These are phyloP conservation scores for Coniochaeta ligniaria DNA, from an alignment of 2,329 filamentous ascomycete genomes.

Conservation along the genomic window DNA sequence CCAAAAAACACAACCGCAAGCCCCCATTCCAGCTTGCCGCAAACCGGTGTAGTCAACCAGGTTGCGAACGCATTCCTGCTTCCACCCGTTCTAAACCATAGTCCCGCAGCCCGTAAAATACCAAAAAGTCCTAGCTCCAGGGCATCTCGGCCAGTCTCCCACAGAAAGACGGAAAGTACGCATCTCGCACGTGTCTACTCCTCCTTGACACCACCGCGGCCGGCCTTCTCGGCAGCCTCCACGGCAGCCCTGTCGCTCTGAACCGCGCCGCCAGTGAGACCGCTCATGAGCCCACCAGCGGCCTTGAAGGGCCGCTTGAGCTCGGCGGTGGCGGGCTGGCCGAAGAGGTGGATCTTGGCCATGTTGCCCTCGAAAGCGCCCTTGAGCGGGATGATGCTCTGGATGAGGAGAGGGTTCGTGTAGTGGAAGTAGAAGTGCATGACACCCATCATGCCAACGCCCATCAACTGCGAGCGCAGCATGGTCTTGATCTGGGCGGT, in stretches of 20 bases:
- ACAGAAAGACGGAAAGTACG: background rate
- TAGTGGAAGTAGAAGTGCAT: slow-evolving; percentile 99
- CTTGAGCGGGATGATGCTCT: slow-evolving; percentile 98
- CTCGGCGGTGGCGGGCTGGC: slow-evolving; percentile 79
- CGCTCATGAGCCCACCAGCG: slow-evolving; percentile 72
- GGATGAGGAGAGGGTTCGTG: slow-evolving; percentile 97
- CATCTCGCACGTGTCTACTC: slow-evolving; percentile 39
- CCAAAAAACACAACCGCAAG: background rate
- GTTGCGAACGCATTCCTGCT: background rate
- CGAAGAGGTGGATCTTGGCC: slow-evolving; percentile 90
- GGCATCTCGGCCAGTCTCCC: background rate
- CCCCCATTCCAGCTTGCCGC: background rate
- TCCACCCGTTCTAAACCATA: background rate
- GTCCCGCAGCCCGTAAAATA: background rate
- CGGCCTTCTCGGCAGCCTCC: slow-evolving; percentile 70
- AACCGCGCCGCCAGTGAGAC: slow-evolving; percentile 63
- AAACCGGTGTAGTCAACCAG: background rate
- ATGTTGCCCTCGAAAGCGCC: slow-evolving; percentile 90
- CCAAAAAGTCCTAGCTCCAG: background rate
- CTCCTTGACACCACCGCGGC: slow-evolving; percentile 64
- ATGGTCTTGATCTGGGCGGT: slow-evolving; percentile 73
- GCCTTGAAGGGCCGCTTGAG: slow-evolving; percentile 96
- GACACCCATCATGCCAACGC: slow-evolving; percentile 93
- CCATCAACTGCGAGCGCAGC: slow-evolving; percentile 91
- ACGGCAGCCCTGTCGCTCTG: slow-evolving; percentile 92